Conservation (phyloP, 2,329 filamentous ascomycete species). For the Diaporthe citriasiana region DNA sequence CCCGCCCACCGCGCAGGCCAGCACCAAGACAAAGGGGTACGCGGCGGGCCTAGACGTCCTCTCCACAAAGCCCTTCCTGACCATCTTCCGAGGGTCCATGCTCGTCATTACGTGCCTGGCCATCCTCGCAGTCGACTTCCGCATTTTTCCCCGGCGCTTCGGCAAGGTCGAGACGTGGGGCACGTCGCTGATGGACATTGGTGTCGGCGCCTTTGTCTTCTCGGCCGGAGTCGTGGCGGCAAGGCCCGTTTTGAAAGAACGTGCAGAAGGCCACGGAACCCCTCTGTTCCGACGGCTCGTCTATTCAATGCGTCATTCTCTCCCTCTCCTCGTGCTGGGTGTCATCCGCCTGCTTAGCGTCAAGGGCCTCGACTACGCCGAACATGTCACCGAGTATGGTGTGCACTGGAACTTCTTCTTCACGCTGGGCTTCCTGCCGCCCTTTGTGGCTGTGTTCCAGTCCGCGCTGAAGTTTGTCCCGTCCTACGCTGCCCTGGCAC, state of each 20-base stretch:
- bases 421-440: conserved; percentile 88
- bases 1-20: conserved; percentile 58
- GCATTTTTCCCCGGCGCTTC: conserved; percentile 91
- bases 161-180: conserved; percentile 99
- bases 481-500: conserved; percentile 81
- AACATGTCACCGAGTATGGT: conserved; percentile 97
- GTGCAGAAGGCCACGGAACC: conserved; percentile 63
- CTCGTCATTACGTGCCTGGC: conserved; percentile 90
- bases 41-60: conserved; percentile 63
- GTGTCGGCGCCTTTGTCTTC: conserved; percentile 98
- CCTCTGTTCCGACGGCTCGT: conserved; percentile 71
- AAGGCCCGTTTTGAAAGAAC: conserved; percentile 81
- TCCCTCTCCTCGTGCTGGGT: conserved; percentile 86
- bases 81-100: conserved; percentile 91
- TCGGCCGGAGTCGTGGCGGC: conserved; percentile 92
- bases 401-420: conserved; percentile 99
- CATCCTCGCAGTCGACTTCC: conserved; percentile 97
- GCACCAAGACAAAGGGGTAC: conserved; percentile 47
- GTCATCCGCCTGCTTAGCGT: conserved; percentile 87
- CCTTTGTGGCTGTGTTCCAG: conserved; percentile 88
- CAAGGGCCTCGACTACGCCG: conserved; percentile 95
- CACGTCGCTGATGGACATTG: conserved; percentile 98
- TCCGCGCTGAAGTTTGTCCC: conserved; percentile 77
- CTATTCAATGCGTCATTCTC: conserved; percentile 80
- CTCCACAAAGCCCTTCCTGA: conserved; percentile 91